Conservation (phyloP, 2,329 filamentous ascomycete genomes). For the Reticulascus tulasneorum region DNA sequence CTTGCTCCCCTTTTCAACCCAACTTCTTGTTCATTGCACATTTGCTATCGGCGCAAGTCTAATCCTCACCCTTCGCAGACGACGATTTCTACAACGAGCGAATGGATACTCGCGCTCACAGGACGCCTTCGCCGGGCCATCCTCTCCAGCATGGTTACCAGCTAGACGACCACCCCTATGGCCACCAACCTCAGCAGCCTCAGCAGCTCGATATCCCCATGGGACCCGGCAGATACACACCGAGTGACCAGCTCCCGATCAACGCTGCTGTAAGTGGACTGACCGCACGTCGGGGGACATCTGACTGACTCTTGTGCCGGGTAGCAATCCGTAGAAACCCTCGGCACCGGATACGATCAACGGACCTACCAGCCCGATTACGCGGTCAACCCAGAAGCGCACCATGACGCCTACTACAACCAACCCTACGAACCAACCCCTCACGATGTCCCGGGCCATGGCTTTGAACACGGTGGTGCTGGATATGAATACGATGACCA, state of each 20-base stretch:
- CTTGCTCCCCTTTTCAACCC: not conserved
- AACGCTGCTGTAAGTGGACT: slow-evolving; percentile 72
- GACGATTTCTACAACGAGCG: slow-evolving; percentile 57
- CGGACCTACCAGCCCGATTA: slow-evolving; percentile 61
- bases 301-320: not conserved
- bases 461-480: slow-evolving; percentile 43
- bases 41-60: slow-evolving; percentile 8
- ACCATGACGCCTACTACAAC: slow-evolving; percentile 84
- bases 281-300: not conserved
- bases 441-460: slow-evolving; percentile 51
- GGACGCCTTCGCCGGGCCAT: slow-evolving; percentile 73
- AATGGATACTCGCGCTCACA: slow-evolving; percentile 55
- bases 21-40: slow-evolving; percentile 7
- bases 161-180: slow-evolving; percentile 73
- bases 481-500: slow-evolving; percentile 70
- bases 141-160: slow-evolving; percentile 74
- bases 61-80: slow-evolving; percentile 34
- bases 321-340: slow-evolving; percentile 50
- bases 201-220: slow-evolving; percentile 66
- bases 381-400: slow-evolving; percentile 73
- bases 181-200: slow-evolving; percentile 32
- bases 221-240: slow-evolving; percentile 46
- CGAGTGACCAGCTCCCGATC: slow-evolving; percentile 72
- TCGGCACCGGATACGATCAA: slow-evolving; percentile 33
- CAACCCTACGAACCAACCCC: slow-evolving; percentile 72